Evolutionary conservation across 176 grass and related monocot genomes (phyloP).

Genomic region (Raddia distichophylla): DNA sequence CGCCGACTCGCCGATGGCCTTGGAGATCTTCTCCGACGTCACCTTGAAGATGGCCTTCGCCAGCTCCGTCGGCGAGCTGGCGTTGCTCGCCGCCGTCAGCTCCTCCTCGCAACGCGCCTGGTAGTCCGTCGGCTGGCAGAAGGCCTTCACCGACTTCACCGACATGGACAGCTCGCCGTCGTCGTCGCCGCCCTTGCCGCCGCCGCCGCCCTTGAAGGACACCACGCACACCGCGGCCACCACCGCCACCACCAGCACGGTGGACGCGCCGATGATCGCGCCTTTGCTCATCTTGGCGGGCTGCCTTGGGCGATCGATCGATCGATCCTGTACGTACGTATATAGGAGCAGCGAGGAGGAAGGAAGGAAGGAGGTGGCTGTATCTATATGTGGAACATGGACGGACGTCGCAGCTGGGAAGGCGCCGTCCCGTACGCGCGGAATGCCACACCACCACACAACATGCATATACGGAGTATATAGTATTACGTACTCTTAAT

Average conservation of each 20-base stretch:
- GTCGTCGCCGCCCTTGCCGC: neutral
- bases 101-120: slow-evolving; percentile 69
- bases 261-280: slow-evolving; percentile 55
- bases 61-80: slow-evolving; percentile 39
- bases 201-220: slow-evolving; percentile 43
- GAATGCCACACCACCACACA: too few relatives aligned
- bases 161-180: slow-evolving; percentile 50
- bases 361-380: too few relatives aligned
- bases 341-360: too few relatives aligned
- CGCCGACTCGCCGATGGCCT: slow-evolving; percentile 59
- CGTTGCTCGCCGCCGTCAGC: slow-evolving; percentile 55
- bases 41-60: slow-evolving; percentile 67
- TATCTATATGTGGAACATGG: neutral
- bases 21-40: slow-evolving; percentile 53
- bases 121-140: slow-evolving; percentile 76
- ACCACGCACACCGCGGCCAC: slow-evolving; percentile 68
- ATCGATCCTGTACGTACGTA: neutral
- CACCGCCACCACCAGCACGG: slow-evolving; percentile 69
- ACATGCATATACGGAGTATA: too few relatives aligned
- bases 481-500: too few relatives aligned
- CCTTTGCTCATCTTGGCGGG: slow-evolving; percentile 45
- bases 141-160: slow-evolving; percentile 59
- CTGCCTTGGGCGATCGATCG: too few relatives aligned
- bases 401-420: slow-evolving; percentile 10
- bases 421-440: too few relatives aligned